These are phyloP conservation scores for Lachnellula subtilissima DNA, from an alignment of 2,329 filamentous ascomycete species.

Conservation along the genomic window DNA sequence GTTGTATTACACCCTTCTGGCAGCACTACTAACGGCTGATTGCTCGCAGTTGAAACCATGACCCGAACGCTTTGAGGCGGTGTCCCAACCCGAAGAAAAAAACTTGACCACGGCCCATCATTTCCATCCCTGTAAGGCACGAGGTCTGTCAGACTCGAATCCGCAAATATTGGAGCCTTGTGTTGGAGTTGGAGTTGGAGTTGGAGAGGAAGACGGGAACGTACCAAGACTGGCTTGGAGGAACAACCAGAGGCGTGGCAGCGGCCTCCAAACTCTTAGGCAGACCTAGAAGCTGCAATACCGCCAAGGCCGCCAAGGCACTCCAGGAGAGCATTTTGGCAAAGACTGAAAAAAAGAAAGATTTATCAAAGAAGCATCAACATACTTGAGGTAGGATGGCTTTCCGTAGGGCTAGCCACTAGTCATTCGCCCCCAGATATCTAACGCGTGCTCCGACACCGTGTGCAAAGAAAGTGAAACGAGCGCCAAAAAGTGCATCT, in stretches of 20 bases:
- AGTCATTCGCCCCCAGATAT: neutral
- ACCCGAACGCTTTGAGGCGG: conserved; percentile 36
- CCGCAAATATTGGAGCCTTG: neutral
- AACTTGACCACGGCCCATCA: conserved; percentile 39
- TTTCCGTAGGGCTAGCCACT: neutral
- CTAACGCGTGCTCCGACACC: neutral
- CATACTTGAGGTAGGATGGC: neutral
- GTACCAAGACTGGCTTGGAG: conserved; percentile 16
- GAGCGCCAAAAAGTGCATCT: neutral
- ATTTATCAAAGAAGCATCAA: neutral
- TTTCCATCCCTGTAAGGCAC: conserved; percentile 14
- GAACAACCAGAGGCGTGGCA: conserved; percentile 16
- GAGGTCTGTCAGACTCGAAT: neutral
- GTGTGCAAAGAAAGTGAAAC: neutral
- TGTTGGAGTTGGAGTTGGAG: neutral
- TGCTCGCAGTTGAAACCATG: conserved; percentile 35
- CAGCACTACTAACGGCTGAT: conserved; percentile 23
- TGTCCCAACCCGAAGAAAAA: conserved; percentile 35
- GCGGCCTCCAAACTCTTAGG: conserved; percentile 6
- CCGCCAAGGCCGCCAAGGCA: conserved; percentile 8
- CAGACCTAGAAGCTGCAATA: conserved; percentile 8
- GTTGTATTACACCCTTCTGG: conserved; percentile 16
- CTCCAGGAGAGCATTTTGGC: conserved; percentile 15
- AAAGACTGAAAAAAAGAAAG: conserved; percentile 1
- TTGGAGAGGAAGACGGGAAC: neutral